Percentiles rank a stretch among this genome's conserved stretches.
Evolutionary conservation across 2,329 filamentous ascomycete species (phyloP).

Genomic region (Penicillium sp.): DNA sequence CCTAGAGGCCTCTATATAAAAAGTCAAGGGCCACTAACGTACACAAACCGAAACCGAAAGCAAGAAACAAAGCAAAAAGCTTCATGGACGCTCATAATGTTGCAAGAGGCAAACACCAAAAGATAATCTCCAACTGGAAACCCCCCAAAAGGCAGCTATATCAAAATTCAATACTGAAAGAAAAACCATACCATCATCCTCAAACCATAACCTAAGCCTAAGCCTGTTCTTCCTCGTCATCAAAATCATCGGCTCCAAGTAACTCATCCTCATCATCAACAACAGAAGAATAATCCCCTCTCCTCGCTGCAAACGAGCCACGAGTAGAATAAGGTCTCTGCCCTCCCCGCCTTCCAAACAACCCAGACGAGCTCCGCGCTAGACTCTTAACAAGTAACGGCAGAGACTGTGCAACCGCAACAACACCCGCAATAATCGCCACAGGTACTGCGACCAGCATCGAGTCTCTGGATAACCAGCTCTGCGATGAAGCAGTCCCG

Average conservation of each 20-base stretch:
- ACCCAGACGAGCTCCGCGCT: slow-evolving; percentile 63
- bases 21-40: background rate
- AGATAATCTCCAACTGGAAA: background rate
- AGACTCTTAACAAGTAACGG: slow-evolving; percentile 71
- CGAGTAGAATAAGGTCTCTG: slow-evolving; percentile 77
- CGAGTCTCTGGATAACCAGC: slow-evolving; percentile 65
- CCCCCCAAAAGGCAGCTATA: background rate
- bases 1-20: background rate
- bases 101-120: slow-evolving; percentile 14
- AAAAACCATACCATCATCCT: background rate
- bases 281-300: slow-evolving; percentile 83
- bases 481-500: slow-evolving; percentile 20
- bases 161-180: background rate
- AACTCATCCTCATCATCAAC: slow-evolving; percentile 94
- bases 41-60: background rate
- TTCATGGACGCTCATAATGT: slow-evolving; percentile 19
- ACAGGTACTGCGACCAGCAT: slow-evolving; percentile 82
- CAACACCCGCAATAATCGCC: slow-evolving; percentile 73
- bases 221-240: slow-evolving; percentile 66
- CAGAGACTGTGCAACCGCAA: slow-evolving; percentile 68
- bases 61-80: slow-evolving; percentile 1
- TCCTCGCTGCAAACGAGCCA: slow-evolving; percentile 80
- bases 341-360: slow-evolving; percentile 50
- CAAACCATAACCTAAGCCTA: slow-evolving; percentile 13
- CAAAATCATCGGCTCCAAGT: slow-evolving; percentile 79